Conservation (phyloP, 805 yeast species). For the Lipomyces yamanashiensis region DNA sequence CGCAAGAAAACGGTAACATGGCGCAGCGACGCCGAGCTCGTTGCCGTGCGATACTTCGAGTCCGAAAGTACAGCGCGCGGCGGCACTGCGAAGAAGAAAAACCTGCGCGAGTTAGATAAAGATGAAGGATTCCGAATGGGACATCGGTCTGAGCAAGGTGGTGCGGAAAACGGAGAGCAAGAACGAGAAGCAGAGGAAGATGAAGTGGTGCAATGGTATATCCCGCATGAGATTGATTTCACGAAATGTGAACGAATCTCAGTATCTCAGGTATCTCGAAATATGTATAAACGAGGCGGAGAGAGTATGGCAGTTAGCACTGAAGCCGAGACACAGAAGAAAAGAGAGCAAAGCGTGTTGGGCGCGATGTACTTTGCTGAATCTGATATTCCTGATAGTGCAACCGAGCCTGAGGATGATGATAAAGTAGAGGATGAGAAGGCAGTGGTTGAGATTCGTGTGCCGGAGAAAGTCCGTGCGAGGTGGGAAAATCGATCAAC, state of each 20-base stretch:
- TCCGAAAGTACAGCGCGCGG: conserved; percentile 37
- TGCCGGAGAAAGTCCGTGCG: conserved; percentile 15
- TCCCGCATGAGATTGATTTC: conserved; percentile 26
- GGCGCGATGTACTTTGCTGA: conserved; percentile 35
- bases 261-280: conserved; percentile 33
- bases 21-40: conserved; percentile 43
- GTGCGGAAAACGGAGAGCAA: conserved; percentile 11
- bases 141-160: background rate
- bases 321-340: conserved; percentile 40
- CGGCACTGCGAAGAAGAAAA: conserved; percentile 25
- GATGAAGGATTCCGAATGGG: conserved; percentile 15
- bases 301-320: conserved; percentile 37
- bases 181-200: conserved; percentile 31
- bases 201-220: conserved; percentile 36
- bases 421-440: conserved; percentile 1
- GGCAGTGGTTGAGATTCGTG: conserved; percentile 16
- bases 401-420: conserved; percentile 39
- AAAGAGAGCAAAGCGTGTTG: conserved; percentile 39
- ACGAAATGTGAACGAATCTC: conserved; percentile 28
- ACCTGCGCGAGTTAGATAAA: conserved; percentile 36
- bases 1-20: conserved; percentile 43
- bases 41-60: conserved; percentile 42
- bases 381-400: conserved; percentile 36
- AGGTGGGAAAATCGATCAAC: conserved; percentile 14
- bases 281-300: conserved; percentile 45